Conservation (phyloP, 2,329 filamentous ascomycete species). For the Phoma herbarum region DNA sequence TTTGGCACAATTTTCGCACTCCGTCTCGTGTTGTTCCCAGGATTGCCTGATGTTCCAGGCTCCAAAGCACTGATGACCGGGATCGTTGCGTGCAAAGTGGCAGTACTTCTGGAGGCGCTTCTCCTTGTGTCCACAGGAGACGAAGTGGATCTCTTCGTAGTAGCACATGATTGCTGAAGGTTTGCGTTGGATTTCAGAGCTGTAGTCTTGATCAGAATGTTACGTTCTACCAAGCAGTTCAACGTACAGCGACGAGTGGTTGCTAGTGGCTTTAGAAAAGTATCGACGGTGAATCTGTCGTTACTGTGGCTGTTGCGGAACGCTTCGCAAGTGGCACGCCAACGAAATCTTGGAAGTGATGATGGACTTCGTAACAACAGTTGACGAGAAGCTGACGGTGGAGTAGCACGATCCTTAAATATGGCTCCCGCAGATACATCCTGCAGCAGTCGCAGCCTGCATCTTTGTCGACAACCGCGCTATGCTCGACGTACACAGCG, state of each 20-base stretch:
- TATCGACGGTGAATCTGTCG: not conserved
- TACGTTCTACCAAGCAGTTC: not conserved
- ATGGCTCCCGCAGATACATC: not conserved
- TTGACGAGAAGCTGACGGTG: not conserved
- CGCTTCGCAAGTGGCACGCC: not conserved
- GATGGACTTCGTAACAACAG: not conserved
- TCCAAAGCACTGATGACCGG: constrained; percentile 72
- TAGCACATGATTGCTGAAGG: constrained; percentile 66
- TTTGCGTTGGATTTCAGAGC: not conserved
- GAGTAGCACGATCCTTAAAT: constrained; percentile 4
- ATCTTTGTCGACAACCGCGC: constrained; percentile 4
- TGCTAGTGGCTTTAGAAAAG: not conserved
- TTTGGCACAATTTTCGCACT: constrained; percentile 26
- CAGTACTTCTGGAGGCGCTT: constrained; percentile 73
- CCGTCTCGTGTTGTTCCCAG: constrained; percentile 61
- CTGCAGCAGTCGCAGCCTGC: not conserved
- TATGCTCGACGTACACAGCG: constrained; percentile 1
- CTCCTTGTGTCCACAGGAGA: constrained; percentile 66
- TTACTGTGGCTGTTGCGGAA: not conserved
- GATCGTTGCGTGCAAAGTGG: constrained; percentile 77
- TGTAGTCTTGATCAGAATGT: constrained; percentile 4
- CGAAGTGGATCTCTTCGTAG: constrained; percentile 73
- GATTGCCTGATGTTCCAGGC: constrained; percentile 70
- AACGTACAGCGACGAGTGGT: not conserved
- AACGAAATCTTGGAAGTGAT: not conserved